phyloP scores from a whole-genome alignment of 768 basidiomycete genomes.

The Strobilomyces dryophilus region DNA sequence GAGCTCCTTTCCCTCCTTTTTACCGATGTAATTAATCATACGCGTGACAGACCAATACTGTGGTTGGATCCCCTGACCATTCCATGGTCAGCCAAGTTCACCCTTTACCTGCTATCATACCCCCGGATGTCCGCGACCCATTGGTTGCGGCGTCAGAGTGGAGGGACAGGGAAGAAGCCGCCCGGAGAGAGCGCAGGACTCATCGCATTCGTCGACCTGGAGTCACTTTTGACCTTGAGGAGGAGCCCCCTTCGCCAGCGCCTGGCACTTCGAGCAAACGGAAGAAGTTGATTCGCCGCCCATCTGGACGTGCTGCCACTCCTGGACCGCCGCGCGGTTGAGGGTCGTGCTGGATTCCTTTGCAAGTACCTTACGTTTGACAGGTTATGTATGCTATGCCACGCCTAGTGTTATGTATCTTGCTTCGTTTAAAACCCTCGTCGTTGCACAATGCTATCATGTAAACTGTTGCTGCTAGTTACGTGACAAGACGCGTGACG shows the following conservation, averaged over 20 bases:
- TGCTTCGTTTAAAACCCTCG: conserved; percentile 8
- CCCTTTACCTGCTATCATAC: conserved; percentile 37
- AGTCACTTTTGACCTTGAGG: conserved; percentile 60
- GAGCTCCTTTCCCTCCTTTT: conserved; percentile 24
- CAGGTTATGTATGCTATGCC: conserved; percentile 29
- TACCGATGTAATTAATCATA: conserved; percentile 1
- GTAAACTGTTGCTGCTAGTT: not conserved
- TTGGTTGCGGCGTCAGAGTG: conserved; percentile 62
- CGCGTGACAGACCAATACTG: conserved; percentile 54
- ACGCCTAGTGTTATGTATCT: conserved; percentile 25
- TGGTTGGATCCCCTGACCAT: conserved; percentile 69
- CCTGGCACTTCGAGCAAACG: conserved; percentile 21
- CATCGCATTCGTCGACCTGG: conserved; percentile 51
- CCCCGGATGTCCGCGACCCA: conserved; percentile 64
- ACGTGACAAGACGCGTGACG: conserved; percentile 26
- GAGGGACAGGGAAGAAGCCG: conserved; percentile 61
- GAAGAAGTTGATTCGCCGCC: conserved; percentile 28
- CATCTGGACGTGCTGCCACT: conserved; percentile 25
- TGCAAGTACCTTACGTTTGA: conserved; percentile 23
- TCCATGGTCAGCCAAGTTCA: conserved; percentile 61
- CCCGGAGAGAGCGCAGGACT: conserved; percentile 35
- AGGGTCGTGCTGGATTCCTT: conserved; percentile 4
- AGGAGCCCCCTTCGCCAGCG: conserved; percentile 45
- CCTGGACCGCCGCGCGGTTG: conserved; percentile 22
- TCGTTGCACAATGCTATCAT: conserved; percentile 15